Evolutionary conservation across 1,284 basidiomycete genomes (phyloP), one percentile per base, ranked within the genome.

Genomic region (Bondarzewia mesenterica): DNA sequence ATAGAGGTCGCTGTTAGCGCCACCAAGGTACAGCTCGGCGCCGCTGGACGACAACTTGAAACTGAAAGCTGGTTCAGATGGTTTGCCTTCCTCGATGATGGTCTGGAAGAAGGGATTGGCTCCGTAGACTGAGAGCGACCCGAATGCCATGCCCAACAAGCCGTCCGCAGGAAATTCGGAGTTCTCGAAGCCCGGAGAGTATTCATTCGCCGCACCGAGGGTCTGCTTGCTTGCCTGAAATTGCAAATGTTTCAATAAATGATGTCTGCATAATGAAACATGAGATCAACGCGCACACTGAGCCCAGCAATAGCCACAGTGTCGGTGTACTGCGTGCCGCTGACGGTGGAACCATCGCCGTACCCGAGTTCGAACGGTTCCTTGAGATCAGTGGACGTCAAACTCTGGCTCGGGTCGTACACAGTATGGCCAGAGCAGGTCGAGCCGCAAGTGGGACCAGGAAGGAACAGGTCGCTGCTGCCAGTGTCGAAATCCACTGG

Each of bases 251-350:
- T 16, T 18, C 2, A 42, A n/a, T 47, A 46, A 16, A 50, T 44
- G 6, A 40, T 38, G 7, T 55, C 50, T 56, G 46, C 5, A 20
- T 27, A 7, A 27, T 27, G 32, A 37, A 18, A 5, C 32, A 18
- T 6, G 4, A 21, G 18, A 12, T 22, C 39, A 4, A 52, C 8
- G 44, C 52, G 38, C 49, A 67, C 67, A 0, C 36, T 62, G 47
- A 58, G 55, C 3, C 61, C 60, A 4, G 56, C 58, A 26, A 70
- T 56, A 35, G 57, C 49, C 1, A 80, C 70, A 4, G 61, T 69
- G 55, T 85, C 82, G 3, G 62, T 63, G 61, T 74, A 82, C 50
- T 76, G 66, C 25, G 64, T 61, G 35, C 80, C 81, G 8, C 59
- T 57, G 7, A 76, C 75, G 16, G 65, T 67, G 10, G 74, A 75